Evolutionary conservation across 2,329 filamentous ascomycete species (phyloP), one percentile per base, ranked within the genome.

Genomic region (Lachnellula hyalina): DNA sequence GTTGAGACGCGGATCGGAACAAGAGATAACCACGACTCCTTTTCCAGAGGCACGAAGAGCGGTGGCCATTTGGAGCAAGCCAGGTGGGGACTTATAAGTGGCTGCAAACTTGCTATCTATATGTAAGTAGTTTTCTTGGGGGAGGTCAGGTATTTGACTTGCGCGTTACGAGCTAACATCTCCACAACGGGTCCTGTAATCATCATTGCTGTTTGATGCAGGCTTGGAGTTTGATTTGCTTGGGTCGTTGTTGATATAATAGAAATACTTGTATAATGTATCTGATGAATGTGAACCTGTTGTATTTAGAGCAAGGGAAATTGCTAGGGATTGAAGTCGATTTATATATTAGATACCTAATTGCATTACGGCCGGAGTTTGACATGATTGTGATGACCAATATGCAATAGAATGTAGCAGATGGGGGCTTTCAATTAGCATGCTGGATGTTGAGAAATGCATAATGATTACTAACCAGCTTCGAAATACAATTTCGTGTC

Each of bases 1-100:
- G 42, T 63, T 63, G 3, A 63, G 42, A 14, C 61, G 54, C 28
- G 61, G 61, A 50, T 63, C 61, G 4, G 58, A 62, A 38, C 60
- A 63, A 12, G 61, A 62, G 6, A 62, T 8, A 17, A 63, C 60
- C 6, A 63, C 53, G 9, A 62, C 58, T 11, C 61, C 61, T 32
- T 49, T 42, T 15, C 55, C 57, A 25, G 58, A 40, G 3, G 47
- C 53, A 21, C 54, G 53, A 44, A 59, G 50, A 12, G 48, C 51
- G 4, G 56, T 51, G 6, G 46, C 54, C 56, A 63, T 59, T 38
- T 58, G 51, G 41, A 61, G 44, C 3, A 63, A 49, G 5, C 46
- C 47, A 36, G 56, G 54, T 21, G 61, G 61, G 11, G 56, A 9
- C 52, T 57, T 36, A 38, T 62, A 62, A 4, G 40, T 57, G 15